Evolutionary conservation across 495 filamentous ascomycete genomes (phyloP).

Genomic region (Aspergillus homomorphus): DNA sequence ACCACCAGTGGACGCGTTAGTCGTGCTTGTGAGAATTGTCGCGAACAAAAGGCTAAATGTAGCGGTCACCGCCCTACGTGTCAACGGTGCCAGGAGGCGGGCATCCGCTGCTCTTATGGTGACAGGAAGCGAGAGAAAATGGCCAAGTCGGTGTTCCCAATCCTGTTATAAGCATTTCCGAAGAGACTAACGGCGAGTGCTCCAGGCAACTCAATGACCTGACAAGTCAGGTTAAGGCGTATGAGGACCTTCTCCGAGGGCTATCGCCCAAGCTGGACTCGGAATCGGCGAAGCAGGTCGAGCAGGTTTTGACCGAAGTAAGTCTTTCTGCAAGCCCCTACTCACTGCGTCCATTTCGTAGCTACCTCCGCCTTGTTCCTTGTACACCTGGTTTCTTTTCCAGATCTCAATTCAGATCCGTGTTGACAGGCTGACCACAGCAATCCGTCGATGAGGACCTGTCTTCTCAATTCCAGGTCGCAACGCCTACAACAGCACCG

Average conservation of each 20-base stretch:
- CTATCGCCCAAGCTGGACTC: constrained; percentile 35
- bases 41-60: constrained; percentile 66
- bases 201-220: constrained; percentile 42
- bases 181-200: constrained; percentile 16
- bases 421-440: background rate
- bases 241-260: constrained; percentile 37
- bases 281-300: constrained; percentile 34
- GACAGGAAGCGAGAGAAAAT: constrained; percentile 59
- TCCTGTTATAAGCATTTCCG: background rate
- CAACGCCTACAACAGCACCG: constrained; percentile 13
- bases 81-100: constrained; percentile 54
- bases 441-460: background rate
- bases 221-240: constrained; percentile 30
- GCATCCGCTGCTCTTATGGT: constrained; percentile 50
- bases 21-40: constrained; percentile 69
- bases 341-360: background rate
- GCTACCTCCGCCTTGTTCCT: background rate
- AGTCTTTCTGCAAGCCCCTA: too few relatives aligned
- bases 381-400: background rate
- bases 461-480: background rate
- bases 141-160: constrained; percentile 46
- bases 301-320: constrained; percentile 35
- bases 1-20: constrained; percentile 42
- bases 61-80: constrained; percentile 56
- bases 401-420: background rate